Conservation (phyloP, 2,329 filamentous ascomycete genomes). For the Xylariales sp. region DNA sequence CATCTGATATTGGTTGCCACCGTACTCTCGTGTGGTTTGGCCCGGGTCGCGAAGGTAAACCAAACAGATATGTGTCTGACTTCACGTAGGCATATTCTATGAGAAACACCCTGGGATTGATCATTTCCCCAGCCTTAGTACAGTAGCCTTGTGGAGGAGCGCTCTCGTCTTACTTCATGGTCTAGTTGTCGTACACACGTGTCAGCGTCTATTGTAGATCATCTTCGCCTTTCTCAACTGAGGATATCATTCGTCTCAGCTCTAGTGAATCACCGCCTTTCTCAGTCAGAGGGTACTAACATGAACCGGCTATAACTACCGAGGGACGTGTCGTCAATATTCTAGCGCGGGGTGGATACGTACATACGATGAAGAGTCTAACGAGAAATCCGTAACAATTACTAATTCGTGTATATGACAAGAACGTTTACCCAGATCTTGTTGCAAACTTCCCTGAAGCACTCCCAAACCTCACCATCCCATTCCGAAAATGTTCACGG, state of each 20-base stretch:
- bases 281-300: neutral
- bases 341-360: neutral
- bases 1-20: neutral
- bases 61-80: slow-evolving; percentile 1
- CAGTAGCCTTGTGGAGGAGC: neutral
- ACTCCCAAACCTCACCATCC: neutral
- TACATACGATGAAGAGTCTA: slow-evolving; percentile 3
- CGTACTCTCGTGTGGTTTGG: neutral
- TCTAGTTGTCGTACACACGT: neutral
- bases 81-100: neutral
- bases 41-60: neutral
- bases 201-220: neutral
- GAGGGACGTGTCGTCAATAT: slow-evolving; percentile 1
- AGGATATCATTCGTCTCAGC: neutral
- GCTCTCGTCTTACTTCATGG: neutral
- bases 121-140: neutral
- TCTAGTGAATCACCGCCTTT: neutral
- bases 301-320: neutral
- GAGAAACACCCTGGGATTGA: neutral
- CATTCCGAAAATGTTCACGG: neutral
- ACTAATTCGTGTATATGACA: neutral
- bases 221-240: neutral
- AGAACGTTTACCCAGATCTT: neutral
- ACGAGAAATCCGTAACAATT: neutral
- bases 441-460: neutral